Base-by-base conservation (phyloP, 768 basidiomycete genomes). In the Rhizopogon rudus region DNA sequence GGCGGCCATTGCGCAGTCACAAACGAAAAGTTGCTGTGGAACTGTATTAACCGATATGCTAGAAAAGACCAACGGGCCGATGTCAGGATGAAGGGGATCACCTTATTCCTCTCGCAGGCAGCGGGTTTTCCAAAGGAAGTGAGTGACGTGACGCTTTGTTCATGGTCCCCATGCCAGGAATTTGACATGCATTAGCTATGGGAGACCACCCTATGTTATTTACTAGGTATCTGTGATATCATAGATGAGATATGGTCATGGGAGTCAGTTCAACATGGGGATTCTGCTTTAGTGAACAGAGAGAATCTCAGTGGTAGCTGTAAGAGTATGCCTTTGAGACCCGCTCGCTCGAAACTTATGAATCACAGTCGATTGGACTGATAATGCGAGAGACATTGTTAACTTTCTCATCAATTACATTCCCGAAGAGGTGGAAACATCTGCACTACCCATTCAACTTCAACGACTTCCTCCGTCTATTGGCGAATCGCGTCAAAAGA, bases 61-160 rank as follows among this genome's bases (percentile, higher is more conserved):
- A 75, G 73, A 60, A 37, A 35, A 43, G 57, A 53, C 53, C 3
- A 9, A 5, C 5, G 31, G 17, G 12, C 12, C 4, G 20, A 48
- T 20, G 20, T 22, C 20, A 74, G 74, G 60, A 20, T 22, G 45
- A 12, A 14, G 8, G 82, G 87, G 0, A 51, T 89, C 8, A 95
- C 91, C 0, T 70, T 96, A 49, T 80, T 94, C 59, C 75, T 90
- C 46, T 81, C 82, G 3, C 93, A 95, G 65, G 91, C 91, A 2
- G 93, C 89, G 67, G 92, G 94, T 2, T 87, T 94, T 61, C 82
- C 81, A 46, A 95, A 93, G 68, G 92, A 95, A 82, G 90, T 84
- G 52, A 31, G 79, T 58, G 37, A 39, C 12, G 13, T 16, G 33
- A 25, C 20, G n/a, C 16, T 16, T 31, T 1, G 25, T 22, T 10